These are phyloP conservation scores for Dalbergia oliveri DNA, from an alignment of 306 rosid genomes.

Conservation along the genomic window DNA sequence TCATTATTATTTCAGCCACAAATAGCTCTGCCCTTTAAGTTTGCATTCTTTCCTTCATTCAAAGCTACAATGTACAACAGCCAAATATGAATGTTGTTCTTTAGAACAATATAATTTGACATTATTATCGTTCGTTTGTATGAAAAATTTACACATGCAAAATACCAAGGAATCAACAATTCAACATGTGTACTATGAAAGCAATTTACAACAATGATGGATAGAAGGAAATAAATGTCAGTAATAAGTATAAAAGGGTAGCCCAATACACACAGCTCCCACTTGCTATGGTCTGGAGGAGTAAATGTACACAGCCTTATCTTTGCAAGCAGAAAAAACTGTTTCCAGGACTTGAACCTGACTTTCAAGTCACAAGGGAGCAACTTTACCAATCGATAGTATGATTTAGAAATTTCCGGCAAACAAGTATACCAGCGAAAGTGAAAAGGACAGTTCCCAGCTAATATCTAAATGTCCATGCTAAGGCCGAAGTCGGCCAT, in stretches of 20 bases:
- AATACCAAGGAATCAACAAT: neutral
- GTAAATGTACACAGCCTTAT: no score
- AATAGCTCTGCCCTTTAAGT: neutral
- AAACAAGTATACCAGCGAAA: constrained; percentile 20
- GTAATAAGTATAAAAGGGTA: neutral
- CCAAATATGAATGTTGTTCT: constrained; percentile 17
- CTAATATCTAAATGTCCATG: neutral
- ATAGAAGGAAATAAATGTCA: constrained; percentile 17
- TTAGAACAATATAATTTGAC: constrained; percentile 1
- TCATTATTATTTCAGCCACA: neutral
- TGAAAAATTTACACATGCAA: neutral
- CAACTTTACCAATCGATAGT: neutral
- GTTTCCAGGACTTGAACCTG: no score
- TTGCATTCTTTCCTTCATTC: neutral
- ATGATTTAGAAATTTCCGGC: constrained; percentile 2
- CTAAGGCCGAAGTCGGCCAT: neutral
- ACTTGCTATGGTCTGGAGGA: no score
- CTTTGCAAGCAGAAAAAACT: no score
- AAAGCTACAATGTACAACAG: neutral
- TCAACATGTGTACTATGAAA: neutral
- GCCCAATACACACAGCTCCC: no score
- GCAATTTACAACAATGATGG: neutral
- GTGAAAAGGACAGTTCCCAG: constrained; percentile 5
- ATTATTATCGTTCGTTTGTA: constrained; percentile 14
- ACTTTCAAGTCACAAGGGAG: no score